phyloP scores from a whole-genome alignment of 495 filamentous ascomycete species.

The Amphirosellinia nigrospora region DNA sequence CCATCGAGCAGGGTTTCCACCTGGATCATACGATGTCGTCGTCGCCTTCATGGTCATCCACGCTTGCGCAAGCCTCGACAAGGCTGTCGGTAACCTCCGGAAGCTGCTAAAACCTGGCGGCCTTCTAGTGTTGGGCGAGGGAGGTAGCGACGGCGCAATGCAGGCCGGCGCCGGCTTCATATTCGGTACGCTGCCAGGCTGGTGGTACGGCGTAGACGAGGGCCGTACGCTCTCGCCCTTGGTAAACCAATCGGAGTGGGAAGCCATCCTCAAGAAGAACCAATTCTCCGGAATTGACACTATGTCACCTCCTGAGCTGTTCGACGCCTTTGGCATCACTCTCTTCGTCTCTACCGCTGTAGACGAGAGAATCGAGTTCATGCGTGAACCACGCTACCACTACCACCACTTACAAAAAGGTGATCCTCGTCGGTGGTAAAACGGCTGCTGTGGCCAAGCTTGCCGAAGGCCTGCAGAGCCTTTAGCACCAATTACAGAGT shows the following conservation, averaged over 20 bases:
- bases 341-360: not conserved
- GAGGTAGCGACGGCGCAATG: not conserved
- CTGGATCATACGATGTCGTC: slow-evolving; percentile 48
- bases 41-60: slow-evolving; percentile 49
- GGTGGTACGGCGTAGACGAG: slow-evolving; percentile 53
- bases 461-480: too few relatives aligned
- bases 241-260: slow-evolving; percentile 42
- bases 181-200: slow-evolving; percentile 48
- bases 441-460: too few relatives aligned
- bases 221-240: slow-evolving; percentile 41
- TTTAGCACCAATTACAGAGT: too few relatives aligned
- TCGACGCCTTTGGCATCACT: not conserved
- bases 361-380: not conserved
- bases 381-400: not conserved
- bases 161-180: slow-evolving; percentile 39
- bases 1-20: slow-evolving; percentile 46
- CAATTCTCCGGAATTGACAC: slow-evolving; percentile 58
- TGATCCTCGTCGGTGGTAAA: too few relatives aligned
- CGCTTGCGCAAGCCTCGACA: slow-evolving; percentile 30
- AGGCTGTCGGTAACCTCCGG: slow-evolving; percentile 26
- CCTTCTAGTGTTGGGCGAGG: slow-evolving; percentile 30
- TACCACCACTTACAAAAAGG: too few relatives aligned
- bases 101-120: slow-evolving; percentile 37
- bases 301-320: not conserved
- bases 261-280: slow-evolving; percentile 38